Base-by-base conservation (phyloP, 805 yeast genomes). In the Cyberlindnera suaveolens region DNA sequence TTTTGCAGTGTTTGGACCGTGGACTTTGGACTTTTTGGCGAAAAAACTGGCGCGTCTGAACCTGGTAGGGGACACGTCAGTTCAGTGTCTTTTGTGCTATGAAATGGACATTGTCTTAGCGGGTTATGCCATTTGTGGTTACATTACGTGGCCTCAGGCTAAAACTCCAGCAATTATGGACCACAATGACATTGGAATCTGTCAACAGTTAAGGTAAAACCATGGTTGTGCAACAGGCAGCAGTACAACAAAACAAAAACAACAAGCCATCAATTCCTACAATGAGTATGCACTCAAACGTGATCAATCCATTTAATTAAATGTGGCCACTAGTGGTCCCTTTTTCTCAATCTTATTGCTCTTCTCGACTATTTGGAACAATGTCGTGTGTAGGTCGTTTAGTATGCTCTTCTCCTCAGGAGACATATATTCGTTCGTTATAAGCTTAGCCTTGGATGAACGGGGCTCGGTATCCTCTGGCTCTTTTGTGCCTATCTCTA, bases 321-420 rank as follows among this genome's bases (percentile, higher is more conserved):
- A 52, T 14, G 48, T 46, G 5, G 53, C 55, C 10, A 56, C 42
- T 9, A 56, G 41, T 3, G 58, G 56, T 3, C 58, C 60, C 4
- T 38, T 36, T 26, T 47, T 48, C 6, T 38, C 36, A 16, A 57
- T 48, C 16, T 32, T 35, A 3, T 45, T 43, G 17, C 48, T 47
- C 3, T 44, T 20, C 14, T 45, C 40, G 8, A 56, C 51, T 6
- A 47, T 38, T 14, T 44, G 39, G 6, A 48, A 40, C 7, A 53
- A 20, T 13, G 35, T n/a, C 26, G 39, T 38, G 39, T 55, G 48
- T 18, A 52, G 40, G 11, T 49, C 49, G 6, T 34, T 15, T 27
- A 49, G 35, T 10, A 35, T 38, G 29, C 34, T 31, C 40, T 46
- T 51, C 39, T 48, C 54, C 34, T 50, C 52, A 1, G 45, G 36